Evolutionary conservation across 2,329 filamentous ascomycete species (phyloP).

Genomic region (Ambrosiella xylebori): DNA sequence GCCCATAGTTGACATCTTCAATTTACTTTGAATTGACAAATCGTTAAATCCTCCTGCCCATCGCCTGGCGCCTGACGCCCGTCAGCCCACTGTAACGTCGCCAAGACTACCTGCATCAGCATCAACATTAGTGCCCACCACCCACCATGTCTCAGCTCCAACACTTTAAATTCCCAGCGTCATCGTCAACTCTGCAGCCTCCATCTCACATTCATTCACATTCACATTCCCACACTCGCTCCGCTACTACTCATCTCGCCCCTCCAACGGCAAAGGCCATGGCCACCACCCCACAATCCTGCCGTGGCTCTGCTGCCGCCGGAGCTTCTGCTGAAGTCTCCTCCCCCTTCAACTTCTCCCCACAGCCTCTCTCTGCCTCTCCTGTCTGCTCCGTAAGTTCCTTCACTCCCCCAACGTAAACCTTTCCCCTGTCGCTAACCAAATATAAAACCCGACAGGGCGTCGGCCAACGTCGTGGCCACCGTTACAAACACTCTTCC

Average conservation of each 20-base stretch:
- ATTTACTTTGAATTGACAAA: too few relatives aligned
- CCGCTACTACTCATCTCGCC: background rate
- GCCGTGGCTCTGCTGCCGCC: background rate
- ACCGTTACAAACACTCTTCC: slow-evolving; percentile 95
- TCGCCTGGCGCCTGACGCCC: too few relatives aligned
- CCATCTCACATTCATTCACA: too few relatives aligned
- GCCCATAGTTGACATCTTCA: too few relatives aligned
- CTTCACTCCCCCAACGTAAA: background rate
- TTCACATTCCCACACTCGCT: background rate
- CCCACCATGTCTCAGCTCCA: too few relatives aligned
- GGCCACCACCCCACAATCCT: background rate
- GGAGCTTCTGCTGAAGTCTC: background rate
- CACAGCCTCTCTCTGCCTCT: slow-evolving; percentile 55
- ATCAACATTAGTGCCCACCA: too few relatives aligned
- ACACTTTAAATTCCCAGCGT: too few relatives aligned
- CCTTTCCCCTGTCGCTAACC: background rate
- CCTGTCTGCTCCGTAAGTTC: slow-evolving; percentile 58
- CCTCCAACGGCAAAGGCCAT: background rate
- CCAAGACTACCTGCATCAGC: too few relatives aligned
- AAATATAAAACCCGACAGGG: slow-evolving; percentile 35
- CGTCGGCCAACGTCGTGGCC: slow-evolving; percentile 77
- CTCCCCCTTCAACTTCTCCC: slow-evolving; percentile 90
- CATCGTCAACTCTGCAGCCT: too few relatives aligned
- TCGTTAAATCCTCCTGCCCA: too few relatives aligned
- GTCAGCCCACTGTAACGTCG: too few relatives aligned